Conservation (phyloP, 768 basidiomycete genomes). For the Porpolomopsis calyptriformis region DNA sequence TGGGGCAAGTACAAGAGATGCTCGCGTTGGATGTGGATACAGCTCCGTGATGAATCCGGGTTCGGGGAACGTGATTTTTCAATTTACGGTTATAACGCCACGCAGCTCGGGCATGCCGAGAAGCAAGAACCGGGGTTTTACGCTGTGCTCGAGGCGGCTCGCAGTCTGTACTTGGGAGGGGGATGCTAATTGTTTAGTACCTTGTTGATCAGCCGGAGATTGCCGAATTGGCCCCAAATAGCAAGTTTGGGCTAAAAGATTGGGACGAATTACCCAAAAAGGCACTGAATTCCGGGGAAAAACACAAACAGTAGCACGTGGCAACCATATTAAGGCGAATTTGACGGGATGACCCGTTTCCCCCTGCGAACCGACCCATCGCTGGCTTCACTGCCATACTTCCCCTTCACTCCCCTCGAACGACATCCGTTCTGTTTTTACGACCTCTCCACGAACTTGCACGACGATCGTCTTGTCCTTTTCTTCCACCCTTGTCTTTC, state of each 20-base stretch:
- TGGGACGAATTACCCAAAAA: not conserved
- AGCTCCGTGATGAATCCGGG: too few relatives aligned
- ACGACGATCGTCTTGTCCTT: conserved; percentile 49
- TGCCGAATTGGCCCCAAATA: not conserved
- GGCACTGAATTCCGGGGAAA: not conserved
- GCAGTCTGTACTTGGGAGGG: too few relatives aligned
- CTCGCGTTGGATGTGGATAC: too few relatives aligned
- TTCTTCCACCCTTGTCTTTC: conserved; percentile 27
- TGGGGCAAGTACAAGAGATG: too few relatives aligned
- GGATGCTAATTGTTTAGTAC: too few relatives aligned
- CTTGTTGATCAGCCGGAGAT: not conserved
- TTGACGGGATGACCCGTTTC: conserved; percentile 5
- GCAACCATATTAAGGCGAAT: not conserved
- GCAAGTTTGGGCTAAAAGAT: not conserved
- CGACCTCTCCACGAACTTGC: conserved; percentile 55
- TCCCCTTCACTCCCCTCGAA: conserved; percentile 19
- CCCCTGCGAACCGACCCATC: not conserved
- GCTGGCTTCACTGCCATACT: conserved; percentile 3
- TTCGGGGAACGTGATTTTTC: too few relatives aligned
- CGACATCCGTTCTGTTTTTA: conserved; percentile 29
- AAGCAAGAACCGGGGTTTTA: not conserved
- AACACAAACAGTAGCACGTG: not conserved
- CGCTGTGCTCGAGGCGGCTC: not conserved
- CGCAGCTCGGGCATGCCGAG: too few relatives aligned
- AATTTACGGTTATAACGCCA: too few relatives aligned